A percentile compares a stretch with the other conserved stretches of the same genome.
These are phyloP conservation scores for Tubosaeta brunneosetosa DNA, from an alignment of 768 basidiomycete genomes.

Conservation along the genomic window DNA sequence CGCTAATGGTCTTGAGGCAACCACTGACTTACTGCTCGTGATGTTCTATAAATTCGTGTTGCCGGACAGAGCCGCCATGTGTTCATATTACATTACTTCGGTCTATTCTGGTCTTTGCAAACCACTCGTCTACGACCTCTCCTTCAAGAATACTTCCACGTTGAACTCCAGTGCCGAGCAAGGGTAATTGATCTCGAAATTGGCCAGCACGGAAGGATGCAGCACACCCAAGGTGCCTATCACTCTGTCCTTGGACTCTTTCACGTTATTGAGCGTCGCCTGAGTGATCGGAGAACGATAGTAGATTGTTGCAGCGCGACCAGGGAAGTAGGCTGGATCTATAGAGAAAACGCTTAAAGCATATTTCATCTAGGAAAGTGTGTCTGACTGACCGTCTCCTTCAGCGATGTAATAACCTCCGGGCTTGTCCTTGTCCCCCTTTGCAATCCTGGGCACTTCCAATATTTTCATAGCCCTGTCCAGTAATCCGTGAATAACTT, in stretches of 20 bases:
- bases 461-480: constrained; percentile 96
- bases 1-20: constrained; percentile 15
- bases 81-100: background rate
- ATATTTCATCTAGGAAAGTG: background rate
- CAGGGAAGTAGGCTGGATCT: constrained; percentile 96
- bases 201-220: constrained; percentile 86
- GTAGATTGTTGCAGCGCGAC: constrained; percentile 87
- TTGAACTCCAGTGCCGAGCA: constrained; percentile 95
- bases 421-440: constrained; percentile 47
- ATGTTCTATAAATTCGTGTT: constrained; percentile 9
- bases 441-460: constrained; percentile 77
- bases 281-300: constrained; percentile 54
- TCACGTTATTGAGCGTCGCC: constrained; percentile 38
- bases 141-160: constrained; percentile 89
- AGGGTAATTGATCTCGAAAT: constrained; percentile 92
- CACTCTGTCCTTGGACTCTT: constrained; percentile 52
- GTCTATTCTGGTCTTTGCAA: constrained; percentile 1
- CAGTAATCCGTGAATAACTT: constrained; percentile 91
- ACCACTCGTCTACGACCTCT: constrained; percentile 18
- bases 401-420: constrained; percentile 93
- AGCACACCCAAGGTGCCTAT: constrained; percentile 92
- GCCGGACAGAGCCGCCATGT: background rate
- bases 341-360: constrained; percentile 8
- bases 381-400: constrained; percentile 58
- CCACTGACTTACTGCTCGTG: constrained; percentile 5